Evolutionary conservation across 2,329 filamentous ascomycete species (phyloP), one percentile per base, ranked within the genome.

Genomic region (Lecanicillium sp.): DNA sequence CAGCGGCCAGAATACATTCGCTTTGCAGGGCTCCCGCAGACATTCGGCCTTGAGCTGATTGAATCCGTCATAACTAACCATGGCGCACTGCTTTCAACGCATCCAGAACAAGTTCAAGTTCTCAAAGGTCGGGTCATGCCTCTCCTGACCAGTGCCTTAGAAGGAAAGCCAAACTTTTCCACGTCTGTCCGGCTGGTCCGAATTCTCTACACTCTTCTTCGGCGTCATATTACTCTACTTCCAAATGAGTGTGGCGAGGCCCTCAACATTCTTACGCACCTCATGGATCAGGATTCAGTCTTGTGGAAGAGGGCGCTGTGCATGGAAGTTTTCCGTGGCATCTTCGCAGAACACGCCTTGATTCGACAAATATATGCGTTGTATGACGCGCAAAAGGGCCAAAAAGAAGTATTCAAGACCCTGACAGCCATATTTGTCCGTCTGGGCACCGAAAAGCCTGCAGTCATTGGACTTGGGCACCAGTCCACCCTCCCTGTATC

Each of bases 21-120:
- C 22, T 85, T 92, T 51, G 80, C 84, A 11, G 77, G 78, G 4
- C 70, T 96, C 9, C 80, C 86, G 0, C 80, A 87, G 50, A 83
- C 85, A 1, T 92, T 94, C 50, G 85, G 88, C 5, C 65, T 98
- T 2, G 92, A 98, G 56, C 71, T 96, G 39, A 87, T 98, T 50
- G 89, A 95, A 60, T 90, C 87, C 1, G 80, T 95, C 37, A 67
- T 98, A 43, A 82, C 83, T 17, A 94, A 89, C 50, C 87, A 95
- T 64, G 76, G 81, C n/a, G 69, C 72, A 37, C 77, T 94, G 19
- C 92, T 96, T 57, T 68, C 80, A 14, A 68, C 71, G 3, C 88
- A 95, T 53, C 71, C 78, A 1, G 89, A 95, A 53, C 84, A 94
- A 57, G 76, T 83, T 5, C 74, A 90, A 47, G 77, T 94, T 28